Base-by-base conservation (phyloP, 2,329 filamentous ascomycete genomes). In the Corniculantispora saksenae region DNA sequence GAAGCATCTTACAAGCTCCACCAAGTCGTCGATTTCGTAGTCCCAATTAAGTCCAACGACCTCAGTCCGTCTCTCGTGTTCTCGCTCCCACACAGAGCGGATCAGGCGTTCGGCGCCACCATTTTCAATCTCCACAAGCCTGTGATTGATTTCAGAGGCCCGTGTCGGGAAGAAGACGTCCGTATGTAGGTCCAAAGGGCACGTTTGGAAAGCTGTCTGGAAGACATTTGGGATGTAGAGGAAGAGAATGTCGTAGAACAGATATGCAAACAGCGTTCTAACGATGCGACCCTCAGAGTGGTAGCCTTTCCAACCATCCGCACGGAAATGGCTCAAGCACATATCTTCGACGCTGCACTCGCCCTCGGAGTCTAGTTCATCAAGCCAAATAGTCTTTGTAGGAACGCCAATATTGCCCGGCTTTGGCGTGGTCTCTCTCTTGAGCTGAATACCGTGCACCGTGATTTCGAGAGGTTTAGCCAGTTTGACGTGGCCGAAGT, bases 221-320 rank as follows among this genome's bases (percentile, higher is more conserved):
- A 99, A 99, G 63, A 99, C 94, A 71, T 98, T 97, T 29, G 95
- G 94, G 6, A 98, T 86, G 76, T 97, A 97, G 29, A 93, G 83
- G 78, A 98, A 98, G 8, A 99, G 81, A 27, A 98, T 86, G 76
- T 99, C 94, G 80, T 90, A 95, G 81, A 98, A 97, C 21, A 99
- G 86, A 73, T 95, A 94, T 17, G 89, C 91, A 77, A 94, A 94
- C 29, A 99, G 82, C 0, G 95, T 99, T n/a, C 93, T 89, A 8
- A 98, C 81, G 70, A 98, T 94, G 2, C 94, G 92, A 40, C 93
- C 93, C 81, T 99, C 95, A 21, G 90, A 88, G 77, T 99, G 95
- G 73, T 94, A 97, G 13, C 95, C 95, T 76, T 97, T 97, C 90
- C 93, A 98, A 2, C 94, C 94, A 61, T 91, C 83, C 12, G 84